Evolutionary conservation across 768 basidiomycete genomes (phyloP), one percentile per base, ranked within the genome.

Genomic region (Termitomyces sp.): DNA sequence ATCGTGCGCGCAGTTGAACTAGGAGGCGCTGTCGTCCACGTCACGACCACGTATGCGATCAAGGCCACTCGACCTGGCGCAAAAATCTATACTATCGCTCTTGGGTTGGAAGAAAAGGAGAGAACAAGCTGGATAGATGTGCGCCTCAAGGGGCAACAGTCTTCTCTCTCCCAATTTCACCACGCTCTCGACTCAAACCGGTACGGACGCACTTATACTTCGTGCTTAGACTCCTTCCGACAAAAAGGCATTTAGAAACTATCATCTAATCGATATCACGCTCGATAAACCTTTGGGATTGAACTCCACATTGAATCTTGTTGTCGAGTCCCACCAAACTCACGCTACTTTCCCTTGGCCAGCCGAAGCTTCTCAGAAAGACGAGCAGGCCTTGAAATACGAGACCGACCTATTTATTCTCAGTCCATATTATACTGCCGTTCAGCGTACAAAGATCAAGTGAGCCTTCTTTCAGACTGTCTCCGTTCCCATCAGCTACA

Each of bases 1-100:
- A 82, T 98, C 61, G 91, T 95, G 35, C 88, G 93, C 67, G 87
- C 90, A 5, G 79, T 94, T 60, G 95, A 97, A 66, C 89, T 97
- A 26, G 93, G 89, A 38, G 95, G 95, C 54, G 81, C 95, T 20
- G 81, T 93, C 26, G 89, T 93, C 57, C 87, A 89, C 76, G 85
- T 95, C 78, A 91, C 86, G 56, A 96, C 95, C 49, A 91, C 93
- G 50, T 97, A 89, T 73, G 86, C 89, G 20, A 83, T 93, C 70
- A 90, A 85, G 69, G 83, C 91, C 40, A 80, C 89, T 47, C 79
- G 83, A 63, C 76, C 82, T 60, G 80, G 76, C 36, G 79, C 85
- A 20, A 79, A 78, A 35, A 76, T 80, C 49, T 94, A 94, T 69
- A 84, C 86, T 51, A 71, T 93, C 64, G 83, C 87, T 16, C 76